phyloP scores from a whole-genome alignment of 2,329 filamentous ascomycete genomes.

The Fusarium sp. region DNA sequence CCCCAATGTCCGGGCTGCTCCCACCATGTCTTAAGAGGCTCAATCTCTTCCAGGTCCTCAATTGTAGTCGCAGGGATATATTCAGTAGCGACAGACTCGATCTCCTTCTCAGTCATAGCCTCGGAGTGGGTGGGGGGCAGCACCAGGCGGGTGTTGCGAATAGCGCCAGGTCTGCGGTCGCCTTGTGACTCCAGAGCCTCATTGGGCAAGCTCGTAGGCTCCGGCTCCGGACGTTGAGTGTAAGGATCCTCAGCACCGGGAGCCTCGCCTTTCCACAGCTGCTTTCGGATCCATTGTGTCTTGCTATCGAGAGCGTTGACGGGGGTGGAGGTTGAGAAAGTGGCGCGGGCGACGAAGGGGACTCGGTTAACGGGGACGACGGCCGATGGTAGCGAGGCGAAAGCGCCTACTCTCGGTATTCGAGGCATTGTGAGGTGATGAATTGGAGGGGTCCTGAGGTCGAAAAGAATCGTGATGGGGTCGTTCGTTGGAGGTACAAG shows the following conservation, averaged over 20 bases:
- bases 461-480: slow-evolving; percentile 28
- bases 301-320: slow-evolving; percentile 45
- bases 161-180: slow-evolving; percentile 42
- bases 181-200: slow-evolving; percentile 44
- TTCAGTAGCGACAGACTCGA: slow-evolving; percentile 46
- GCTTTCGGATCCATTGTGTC: slow-evolving; percentile 53
- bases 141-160: slow-evolving; percentile 47
- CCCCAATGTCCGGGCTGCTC: slow-evolving; percentile 64
- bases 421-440: slow-evolving; percentile 53
- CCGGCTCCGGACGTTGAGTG: slow-evolving; percentile 48
- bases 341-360: slow-evolving; percentile 43
- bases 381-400: slow-evolving; percentile 48
- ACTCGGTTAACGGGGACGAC: slow-evolving; percentile 42
- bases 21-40: slow-evolving; percentile 64
- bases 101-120: slow-evolving; percentile 49
- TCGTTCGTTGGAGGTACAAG: slow-evolving; percentile 5
- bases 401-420: slow-evolving; percentile 53
- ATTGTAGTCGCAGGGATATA: slow-evolving; percentile 62
- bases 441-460: slow-evolving; percentile 10
- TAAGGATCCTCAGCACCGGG: slow-evolving; percentile 55
- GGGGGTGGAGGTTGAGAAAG: slow-evolving; percentile 52
- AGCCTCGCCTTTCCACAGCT: slow-evolving; percentile 55
- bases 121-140: slow-evolving; percentile 51
- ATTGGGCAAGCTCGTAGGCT: slow-evolving; percentile 47
- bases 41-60: slow-evolving; percentile 60